Percentiles rank a stretch among this genome's conserved stretches.
These are phyloP conservation scores for Pulveroboletus sp. DNA, from an alignment of 1,284 basidiomycete species.

Conservation along the genomic window DNA sequence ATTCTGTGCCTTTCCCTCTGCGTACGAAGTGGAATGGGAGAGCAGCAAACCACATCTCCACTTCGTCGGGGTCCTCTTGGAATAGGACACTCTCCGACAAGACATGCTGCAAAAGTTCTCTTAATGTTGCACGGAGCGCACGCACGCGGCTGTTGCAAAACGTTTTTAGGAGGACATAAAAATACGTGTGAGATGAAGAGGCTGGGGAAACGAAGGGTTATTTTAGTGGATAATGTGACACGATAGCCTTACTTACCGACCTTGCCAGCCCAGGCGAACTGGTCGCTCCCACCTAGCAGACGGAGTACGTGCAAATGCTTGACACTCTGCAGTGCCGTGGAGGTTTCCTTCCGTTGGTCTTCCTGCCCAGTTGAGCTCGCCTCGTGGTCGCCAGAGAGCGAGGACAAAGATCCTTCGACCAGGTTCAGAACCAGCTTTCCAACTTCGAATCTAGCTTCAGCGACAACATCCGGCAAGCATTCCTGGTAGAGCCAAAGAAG, in stretches of 20 bases:
- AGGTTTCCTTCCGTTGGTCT: conserved; percentile 15
- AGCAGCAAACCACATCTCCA: conserved; percentile 74
- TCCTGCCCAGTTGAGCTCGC: neutral
- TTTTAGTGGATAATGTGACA: conserved; percentile 3
- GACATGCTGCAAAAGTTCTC: conserved; percentile 58
- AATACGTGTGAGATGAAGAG: conserved; percentile 50
- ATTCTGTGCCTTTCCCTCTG: conserved; percentile 40
- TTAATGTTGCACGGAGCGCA: conserved; percentile 58
- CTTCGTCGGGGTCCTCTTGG: conserved; percentile 76
- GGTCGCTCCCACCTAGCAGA: conserved; percentile 68
- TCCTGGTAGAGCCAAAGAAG: conserved; percentile 84
- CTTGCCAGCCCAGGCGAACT: conserved; percentile 79
- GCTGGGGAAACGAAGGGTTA: conserved; percentile 27
- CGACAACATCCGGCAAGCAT: conserved; percentile 70
- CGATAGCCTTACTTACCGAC: conserved; percentile 48
- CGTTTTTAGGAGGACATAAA: conserved; percentile 69
- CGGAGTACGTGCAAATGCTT: conserved; percentile 81
- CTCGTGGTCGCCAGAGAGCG: conserved; percentile 21
- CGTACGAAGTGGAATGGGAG: conserved; percentile 43
- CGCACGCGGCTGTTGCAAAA: conserved; percentile 51
- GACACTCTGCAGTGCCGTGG: conserved; percentile 51
- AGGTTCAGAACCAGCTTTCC: conserved; percentile 73
- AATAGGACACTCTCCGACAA: conserved; percentile 77
- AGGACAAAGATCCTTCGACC: conserved; percentile 28
- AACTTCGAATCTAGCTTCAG: conserved; percentile 83